phyloP scores from a whole-genome alignment of 1,139 yeast genomes.

The Saccharomyces hybrid region DNA sequence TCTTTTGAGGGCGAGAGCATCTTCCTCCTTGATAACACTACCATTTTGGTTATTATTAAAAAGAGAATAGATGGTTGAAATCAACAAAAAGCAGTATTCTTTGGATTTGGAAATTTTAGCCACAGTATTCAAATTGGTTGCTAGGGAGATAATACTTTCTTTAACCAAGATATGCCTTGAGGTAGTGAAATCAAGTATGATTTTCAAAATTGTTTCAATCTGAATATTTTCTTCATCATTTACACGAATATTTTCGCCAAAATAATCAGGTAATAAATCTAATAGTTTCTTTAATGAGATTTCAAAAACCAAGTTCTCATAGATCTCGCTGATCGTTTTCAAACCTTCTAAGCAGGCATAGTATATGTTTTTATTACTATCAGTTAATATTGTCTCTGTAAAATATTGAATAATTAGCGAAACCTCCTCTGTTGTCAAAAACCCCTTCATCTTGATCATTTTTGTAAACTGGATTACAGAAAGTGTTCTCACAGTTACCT shows the following conservation, averaged over 20 bases:
- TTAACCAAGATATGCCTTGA: conserved; percentile 28
- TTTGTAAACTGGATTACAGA: conserved; percentile 59
- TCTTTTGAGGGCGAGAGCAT: conserved; percentile 14
- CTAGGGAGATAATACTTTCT: conserved; percentile 25
- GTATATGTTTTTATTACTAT: conserved; percentile 37
- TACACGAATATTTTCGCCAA: conserved; percentile 19
- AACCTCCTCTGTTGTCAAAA: conserved; percentile 48
- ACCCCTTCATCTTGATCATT: conserved; percentile 41
- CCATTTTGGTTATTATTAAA: conserved; percentile 21
- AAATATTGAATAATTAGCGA: conserved; percentile 59
- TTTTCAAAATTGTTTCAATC: conserved; percentile 37
- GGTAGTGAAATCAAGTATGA: conserved; percentile 36
- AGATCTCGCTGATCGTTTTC: conserved; percentile 36
- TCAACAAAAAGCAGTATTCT: conserved; percentile 26
- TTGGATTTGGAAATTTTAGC: conserved; percentile 12
- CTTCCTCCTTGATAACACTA: conserved; percentile 13
- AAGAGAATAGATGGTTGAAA: conserved; percentile 27
- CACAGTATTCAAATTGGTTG: conserved; percentile 15
- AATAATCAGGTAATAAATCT: conserved; percentile 43
- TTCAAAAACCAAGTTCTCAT: conserved; percentile 46
- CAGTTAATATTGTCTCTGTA: conserved; percentile 51
- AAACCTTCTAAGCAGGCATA: conserved; percentile 48
- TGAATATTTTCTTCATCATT: conserved; percentile 24
- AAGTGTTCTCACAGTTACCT: conserved; percentile 59
- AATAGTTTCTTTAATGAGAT: conserved; percentile 56